A percentile compares a stretch with the other conserved stretches of the same genome.
Conservation (phyloP, 1,284 basidiomycete genomes). For the Sanghuangporus baumii region DNA sequence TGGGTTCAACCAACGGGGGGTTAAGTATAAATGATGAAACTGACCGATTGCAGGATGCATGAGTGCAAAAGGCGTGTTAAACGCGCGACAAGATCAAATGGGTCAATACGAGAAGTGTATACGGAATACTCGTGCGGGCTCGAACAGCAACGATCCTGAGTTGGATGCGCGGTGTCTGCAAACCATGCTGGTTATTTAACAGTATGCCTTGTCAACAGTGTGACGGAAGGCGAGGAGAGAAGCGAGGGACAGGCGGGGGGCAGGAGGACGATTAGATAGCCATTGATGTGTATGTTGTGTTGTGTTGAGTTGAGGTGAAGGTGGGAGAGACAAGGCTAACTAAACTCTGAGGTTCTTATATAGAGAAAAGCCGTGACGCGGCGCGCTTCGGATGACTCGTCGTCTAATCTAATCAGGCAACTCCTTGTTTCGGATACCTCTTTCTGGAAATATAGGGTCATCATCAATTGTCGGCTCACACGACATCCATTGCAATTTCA, state of each 20-base stretch:
- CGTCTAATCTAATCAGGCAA: background rate
- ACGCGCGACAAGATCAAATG: constrained; percentile 22
- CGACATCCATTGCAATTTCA: background rate
- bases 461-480: background rate
- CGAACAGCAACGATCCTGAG: constrained; percentile 80
- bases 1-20: background rate
- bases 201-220: constrained; percentile 33
- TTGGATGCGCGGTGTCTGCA: constrained; percentile 74
- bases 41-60: constrained; percentile 5
- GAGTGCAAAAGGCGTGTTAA: constrained; percentile 20
- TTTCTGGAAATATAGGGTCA: background rate
- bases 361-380: background rate
- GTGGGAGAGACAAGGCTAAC: background rate
- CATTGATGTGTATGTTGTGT: background rate
- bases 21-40: background rate
- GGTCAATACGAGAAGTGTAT: constrained; percentile 55
- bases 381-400: constrained; percentile 8
- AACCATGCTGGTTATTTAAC: constrained; percentile 61
- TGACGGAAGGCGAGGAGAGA: constrained; percentile 26
- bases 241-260: background rate
- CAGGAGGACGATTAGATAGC: constrained; percentile 3
- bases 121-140: constrained; percentile 78
- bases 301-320: background rate
- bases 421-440: background rate
- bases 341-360: background rate